Evolutionary conservation across 305 asterid species (phyloP), one percentile per base, ranked within the genome.

Genomic region (Solanum hybrid): DNA sequence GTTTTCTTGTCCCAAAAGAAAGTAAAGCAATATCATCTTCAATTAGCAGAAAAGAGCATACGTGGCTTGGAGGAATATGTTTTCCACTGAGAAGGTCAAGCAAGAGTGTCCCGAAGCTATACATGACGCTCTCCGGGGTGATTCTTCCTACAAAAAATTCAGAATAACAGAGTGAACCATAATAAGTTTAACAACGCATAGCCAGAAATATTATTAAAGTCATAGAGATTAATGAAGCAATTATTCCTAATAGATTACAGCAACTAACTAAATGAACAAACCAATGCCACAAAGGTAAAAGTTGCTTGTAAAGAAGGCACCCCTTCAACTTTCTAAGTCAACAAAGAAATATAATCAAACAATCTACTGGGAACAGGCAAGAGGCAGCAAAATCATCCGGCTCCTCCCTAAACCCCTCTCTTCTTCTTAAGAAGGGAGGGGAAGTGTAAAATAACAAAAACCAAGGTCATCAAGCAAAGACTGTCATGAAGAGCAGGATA

Each of bases 21-120:
- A 51, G 75, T 84, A 84, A 84, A 84, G 27, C 42, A 87, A 87
- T 31, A 87, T 38, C 32, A 51, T 38, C 84, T 75, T 84, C 37
- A 88, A 26, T 90, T 86, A 71, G 88, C 91, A 91, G 37, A 34
- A 84, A 79, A 79, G 85, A 85, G 88, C 96, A 94, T 93, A 97
- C 99, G 87, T 95, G 99, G 91, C 99, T 97, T 66, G 99, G 99
- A 37, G 99, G 99, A 91, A 97, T 97, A 90, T 97, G 99, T 92
- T 97, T 97, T 86, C 99, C 99, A 91, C 99, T 97, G 92, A 97
- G 97, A 81, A 97, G 98, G 93, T 97, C 99, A 66, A 97, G 99
- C 94, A 97, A 91, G 92, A 97, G 99, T 34, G 99, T 97, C 79
- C 99, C 99, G 87, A 96, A 97, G 94, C 99, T 95, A 92, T 96